Evolutionary conservation across 768 basidiomycete genomes (phyloP), one percentile per base, ranked within the genome.

Genomic region (Amanita exitialis): DNA sequence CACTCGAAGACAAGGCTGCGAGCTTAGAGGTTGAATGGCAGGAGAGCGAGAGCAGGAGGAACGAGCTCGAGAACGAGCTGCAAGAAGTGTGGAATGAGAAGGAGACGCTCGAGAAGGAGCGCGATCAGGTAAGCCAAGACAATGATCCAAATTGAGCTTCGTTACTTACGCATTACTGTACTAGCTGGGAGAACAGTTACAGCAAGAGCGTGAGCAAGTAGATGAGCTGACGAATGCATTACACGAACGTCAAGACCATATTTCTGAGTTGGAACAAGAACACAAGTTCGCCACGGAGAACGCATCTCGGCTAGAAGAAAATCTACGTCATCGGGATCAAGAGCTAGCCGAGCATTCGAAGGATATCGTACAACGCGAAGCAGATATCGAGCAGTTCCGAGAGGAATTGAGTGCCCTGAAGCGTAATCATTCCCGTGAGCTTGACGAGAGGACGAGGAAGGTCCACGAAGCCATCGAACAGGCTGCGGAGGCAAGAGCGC

Each of bases 101-200:
- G 58, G 78, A 80, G 32, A 70, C 68, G 13, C 59, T 80, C 12
- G 80, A 83, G 59, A 75, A 71, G 55, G 79, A 83, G 59, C 72
- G 69, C 13, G 71, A 70, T 3, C 69, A 79, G 73, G 81, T 83
- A 58, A 53, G 45, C 15, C 37, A 38, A 23, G 52, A 35, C 21
- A 51, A 4, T 42, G 16, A 48, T 47, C 27, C 20, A 25, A n/a
- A 36, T 21, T 25, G 10, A 23, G 3, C 3, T 6, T 15, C 23
- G 4, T 28, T 38, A 18, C 34, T 18, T 21, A 21, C 35, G 9
- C 15, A 25, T n/a, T 32, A 58, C 25, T 35, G 30, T 23, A 23
- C 42, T 51, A 84, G 82, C 66, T 80, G n/a, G 70, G 77, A 23
- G 68, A 74, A 47, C 72, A 79, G 51, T 63, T 84, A 10, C 69